phyloP scores from a whole-genome alignment of 306 rosid species.

The Quercus ilex region DNA sequence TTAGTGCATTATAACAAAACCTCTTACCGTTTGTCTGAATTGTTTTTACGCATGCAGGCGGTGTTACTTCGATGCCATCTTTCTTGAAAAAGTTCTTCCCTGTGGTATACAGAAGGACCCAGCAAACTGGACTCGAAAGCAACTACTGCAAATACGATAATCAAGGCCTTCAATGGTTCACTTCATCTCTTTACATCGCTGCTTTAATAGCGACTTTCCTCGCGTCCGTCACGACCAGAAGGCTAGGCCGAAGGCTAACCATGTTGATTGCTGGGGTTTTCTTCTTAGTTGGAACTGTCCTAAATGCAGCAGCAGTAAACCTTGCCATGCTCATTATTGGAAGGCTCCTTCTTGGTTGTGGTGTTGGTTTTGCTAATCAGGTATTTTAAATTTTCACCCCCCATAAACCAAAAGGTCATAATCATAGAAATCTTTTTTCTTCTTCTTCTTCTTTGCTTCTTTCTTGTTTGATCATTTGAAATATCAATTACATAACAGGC shows the following conservation, averaged over 20 bases:
- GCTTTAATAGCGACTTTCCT: conserved; percentile 56
- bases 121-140: not conserved
- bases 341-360: conserved; percentile 62
- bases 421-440: not conserved
- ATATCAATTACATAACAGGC: conserved; percentile 20
- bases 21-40: not conserved
- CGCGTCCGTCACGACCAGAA: conserved; percentile 56
- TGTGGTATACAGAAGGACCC: conserved; percentile 33
- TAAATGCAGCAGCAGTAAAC: conserved; percentile 40
- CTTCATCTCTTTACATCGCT: conserved; percentile 81
- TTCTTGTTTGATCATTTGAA: not conserved
- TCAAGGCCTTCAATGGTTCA: conserved; percentile 63
- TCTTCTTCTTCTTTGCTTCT: too few relatives aligned
- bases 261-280: conserved; percentile 71
- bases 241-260: conserved; percentile 47
- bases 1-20: too few relatives aligned
- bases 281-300: conserved; percentile 51
- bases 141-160: conserved; percentile 82
- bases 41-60: conserved; percentile 41
- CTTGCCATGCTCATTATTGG: conserved; percentile 56
- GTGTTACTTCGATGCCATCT: conserved; percentile 65
- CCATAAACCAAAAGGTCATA: too few relatives aligned
- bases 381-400: conserved; percentile 12
- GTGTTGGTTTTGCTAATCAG: conserved; percentile 85
- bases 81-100: conserved; percentile 68